These are phyloP conservation scores for Dacryopinax spathularia DNA, from an alignment of 768 basidiomycete species.

Conservation along the genomic window DNA sequence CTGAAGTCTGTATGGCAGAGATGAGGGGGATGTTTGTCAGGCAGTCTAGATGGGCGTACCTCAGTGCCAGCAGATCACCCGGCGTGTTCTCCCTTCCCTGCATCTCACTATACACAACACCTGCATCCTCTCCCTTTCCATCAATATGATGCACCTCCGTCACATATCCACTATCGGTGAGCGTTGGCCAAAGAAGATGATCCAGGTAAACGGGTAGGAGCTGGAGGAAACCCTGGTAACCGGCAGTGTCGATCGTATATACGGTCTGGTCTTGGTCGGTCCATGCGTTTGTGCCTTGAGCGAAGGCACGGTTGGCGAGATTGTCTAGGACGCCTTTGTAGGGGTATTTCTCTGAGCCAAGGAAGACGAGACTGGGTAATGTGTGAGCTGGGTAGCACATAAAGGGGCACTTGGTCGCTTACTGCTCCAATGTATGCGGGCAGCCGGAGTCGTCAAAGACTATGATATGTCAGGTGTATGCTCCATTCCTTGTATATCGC, in stretches of 20 bases:
- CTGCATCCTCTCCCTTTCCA: conserved; percentile 75
- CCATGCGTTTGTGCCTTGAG: conserved; percentile 91
- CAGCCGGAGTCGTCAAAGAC: conserved; percentile 92
- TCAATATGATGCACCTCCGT: conserved; percentile 88
- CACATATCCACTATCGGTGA: conserved; percentile 70
- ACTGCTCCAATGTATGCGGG: conserved; percentile 95
- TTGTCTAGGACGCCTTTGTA: conserved; percentile 93
- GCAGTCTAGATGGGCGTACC: conserved; percentile 33
- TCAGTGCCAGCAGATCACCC: conserved; percentile 75
- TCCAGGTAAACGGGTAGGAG: conserved; percentile 82
- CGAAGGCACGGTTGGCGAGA: conserved; percentile 86
- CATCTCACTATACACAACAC: conserved; percentile 96
- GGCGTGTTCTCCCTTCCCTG: conserved; percentile 90
- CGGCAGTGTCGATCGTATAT: conserved; percentile 91
- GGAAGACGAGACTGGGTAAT: conserved; percentile 59
- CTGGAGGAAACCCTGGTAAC: conserved; percentile 80
- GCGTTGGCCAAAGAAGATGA: conserved; percentile 91
- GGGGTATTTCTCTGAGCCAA: conserved; percentile 90
- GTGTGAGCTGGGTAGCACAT: conserved; percentile 8
- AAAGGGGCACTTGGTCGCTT: conserved; percentile 20
- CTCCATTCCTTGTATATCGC: conserved; percentile 5
- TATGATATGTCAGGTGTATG: conserved; percentile 20
- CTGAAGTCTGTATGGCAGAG: conserved; percentile 42
- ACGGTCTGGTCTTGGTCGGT: conserved; percentile 91
- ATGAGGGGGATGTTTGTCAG: neutral